Evolutionary conservation across 2,329 filamentous ascomycete species (phyloP).

Genomic region (Ophiosphaerella narmari): DNA sequence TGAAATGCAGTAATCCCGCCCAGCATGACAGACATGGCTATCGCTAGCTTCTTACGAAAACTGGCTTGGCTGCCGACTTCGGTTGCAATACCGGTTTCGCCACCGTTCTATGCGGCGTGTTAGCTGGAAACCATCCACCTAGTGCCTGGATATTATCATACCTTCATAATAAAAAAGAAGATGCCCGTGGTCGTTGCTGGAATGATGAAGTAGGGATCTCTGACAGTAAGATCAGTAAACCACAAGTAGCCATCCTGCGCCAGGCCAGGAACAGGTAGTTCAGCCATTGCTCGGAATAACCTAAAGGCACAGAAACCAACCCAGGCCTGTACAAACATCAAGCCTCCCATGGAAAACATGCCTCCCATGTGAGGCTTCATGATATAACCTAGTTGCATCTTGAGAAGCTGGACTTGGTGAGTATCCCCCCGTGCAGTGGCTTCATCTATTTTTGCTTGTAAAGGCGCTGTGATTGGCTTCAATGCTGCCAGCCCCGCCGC

Average conservation of each 20-base stretch:
- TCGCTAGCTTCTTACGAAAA: conserved; percentile 50
- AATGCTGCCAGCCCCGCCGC: conserved; percentile 66
- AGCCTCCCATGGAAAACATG: conserved; percentile 52
- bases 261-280: conserved; percentile 79
- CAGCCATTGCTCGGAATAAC: conserved; percentile 72
- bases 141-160: conserved; percentile 44
- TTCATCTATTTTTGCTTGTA: conserved; percentile 60
- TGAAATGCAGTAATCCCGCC: conserved; percentile 59
- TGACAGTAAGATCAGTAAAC: conserved; percentile 75
- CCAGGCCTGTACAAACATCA: conserved; percentile 66
- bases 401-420: conserved; percentile 37
- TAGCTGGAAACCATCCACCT: conserved; percentile 12
- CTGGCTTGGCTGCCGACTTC: conserved; percentile 16
- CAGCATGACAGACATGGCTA: conserved; percentile 59
- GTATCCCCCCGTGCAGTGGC: conserved; percentile 53
- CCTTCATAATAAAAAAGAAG: conserved; percentile 64
- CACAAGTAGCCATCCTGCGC: conserved; percentile 73
- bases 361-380: conserved; percentile 46
- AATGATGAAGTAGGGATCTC: conserved; percentile 78
- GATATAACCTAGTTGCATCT: conserved; percentile 57
- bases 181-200: conserved; percentile 65
- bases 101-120: conserved; percentile 49
- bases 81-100: conserved; percentile 51
- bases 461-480: conserved; percentile 60
- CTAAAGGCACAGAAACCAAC: conserved; percentile 83